Conservation (phyloP, 1,284 basidiomycete genomes). For the Ganoderma boninense region DNA sequence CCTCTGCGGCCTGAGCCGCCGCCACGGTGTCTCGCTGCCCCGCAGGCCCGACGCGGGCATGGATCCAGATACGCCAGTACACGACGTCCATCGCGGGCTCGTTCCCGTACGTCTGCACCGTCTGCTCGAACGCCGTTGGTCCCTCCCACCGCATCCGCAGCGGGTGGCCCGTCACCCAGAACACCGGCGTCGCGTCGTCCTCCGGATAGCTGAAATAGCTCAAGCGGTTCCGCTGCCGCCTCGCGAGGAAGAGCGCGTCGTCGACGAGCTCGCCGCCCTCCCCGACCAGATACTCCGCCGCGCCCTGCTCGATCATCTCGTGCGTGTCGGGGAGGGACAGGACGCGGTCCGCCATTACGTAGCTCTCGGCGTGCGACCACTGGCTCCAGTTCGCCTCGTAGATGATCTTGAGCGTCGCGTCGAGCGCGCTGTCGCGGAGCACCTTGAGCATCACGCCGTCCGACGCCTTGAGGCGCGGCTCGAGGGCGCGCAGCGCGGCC, state of each 20-base stretch:
- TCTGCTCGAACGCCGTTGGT: constrained; percentile 3
- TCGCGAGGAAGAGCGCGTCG: neutral
- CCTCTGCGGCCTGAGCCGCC: too few species aligned
- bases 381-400: neutral
- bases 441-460: constrained; percentile 14
- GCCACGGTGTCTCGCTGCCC: neutral
- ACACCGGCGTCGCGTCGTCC: constrained; percentile 11
- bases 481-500: constrained; percentile 13
- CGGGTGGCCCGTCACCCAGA: constrained; percentile 29
- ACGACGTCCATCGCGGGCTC: constrained; percentile 19
- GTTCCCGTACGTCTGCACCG: constrained; percentile 32
- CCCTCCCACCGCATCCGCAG: neutral
- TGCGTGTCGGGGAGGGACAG: constrained; percentile 2
- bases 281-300: neutral
- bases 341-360: constrained; percentile 16
- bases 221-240: neutral
- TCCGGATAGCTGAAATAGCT: neutral
- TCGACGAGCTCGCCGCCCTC: constrained; percentile 5
- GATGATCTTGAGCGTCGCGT: too few species aligned
- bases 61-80: constrained; percentile 30
- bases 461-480: constrained; percentile 37
- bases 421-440: too few species aligned
- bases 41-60: constrained; percentile 14
- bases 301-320: neutral
- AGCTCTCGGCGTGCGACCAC: neutral